Conservation (phyloP, 495 filamentous ascomycete species). For the Thozetella sp. region DNA sequence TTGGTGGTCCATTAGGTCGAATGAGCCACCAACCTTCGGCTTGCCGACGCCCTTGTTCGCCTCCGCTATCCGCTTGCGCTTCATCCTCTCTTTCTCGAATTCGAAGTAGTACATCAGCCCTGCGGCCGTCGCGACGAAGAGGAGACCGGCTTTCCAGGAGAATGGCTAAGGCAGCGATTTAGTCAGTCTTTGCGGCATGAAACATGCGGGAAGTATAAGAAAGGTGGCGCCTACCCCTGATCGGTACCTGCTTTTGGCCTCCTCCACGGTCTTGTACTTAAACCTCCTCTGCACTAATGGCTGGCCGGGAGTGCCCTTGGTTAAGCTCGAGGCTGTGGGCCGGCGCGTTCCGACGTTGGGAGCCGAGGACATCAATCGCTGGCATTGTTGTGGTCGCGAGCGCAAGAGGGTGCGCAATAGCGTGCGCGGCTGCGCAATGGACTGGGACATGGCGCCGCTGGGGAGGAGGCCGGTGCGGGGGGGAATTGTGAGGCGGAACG, state of each 20-base stretch:
- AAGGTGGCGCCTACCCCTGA: slow-evolving; percentile 40
- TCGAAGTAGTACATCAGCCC: slow-evolving; percentile 89
- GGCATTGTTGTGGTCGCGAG: slow-evolving; percentile 19
- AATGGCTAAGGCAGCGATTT: slow-evolving; percentile 60
- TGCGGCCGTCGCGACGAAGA: slow-evolving; percentile 79
- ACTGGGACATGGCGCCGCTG: slow-evolving; percentile 24
- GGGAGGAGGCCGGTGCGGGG: neutral
- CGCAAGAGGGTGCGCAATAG: slow-evolving; percentile 18
- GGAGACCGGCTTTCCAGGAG: slow-evolving; percentile 82
- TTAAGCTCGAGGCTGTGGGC: slow-evolving; percentile 12
- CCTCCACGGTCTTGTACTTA: slow-evolving; percentile 54
- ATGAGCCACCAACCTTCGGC: slow-evolving; percentile 90
- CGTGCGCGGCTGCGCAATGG: slow-evolving; percentile 19
- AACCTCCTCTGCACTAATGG: slow-evolving; percentile 29
- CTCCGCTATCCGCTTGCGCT: slow-evolving; percentile 82
- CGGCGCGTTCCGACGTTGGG: slow-evolving; percentile 8
- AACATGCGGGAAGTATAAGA: neutral
- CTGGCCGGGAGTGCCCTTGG: slow-evolving; percentile 23
- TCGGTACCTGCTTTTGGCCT: slow-evolving; percentile 52
- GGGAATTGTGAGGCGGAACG: neutral
- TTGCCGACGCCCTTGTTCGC: slow-evolving; percentile 88
- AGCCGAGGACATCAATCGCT: slow-evolving; percentile 24
- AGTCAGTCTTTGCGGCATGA: slow-evolving; percentile 3
- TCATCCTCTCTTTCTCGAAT: slow-evolving; percentile 84
- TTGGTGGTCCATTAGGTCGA: slow-evolving; percentile 79